Evolutionary conservation across 208 protist species (phyloP).

Genomic region (Crithidia brevicula): DNA sequence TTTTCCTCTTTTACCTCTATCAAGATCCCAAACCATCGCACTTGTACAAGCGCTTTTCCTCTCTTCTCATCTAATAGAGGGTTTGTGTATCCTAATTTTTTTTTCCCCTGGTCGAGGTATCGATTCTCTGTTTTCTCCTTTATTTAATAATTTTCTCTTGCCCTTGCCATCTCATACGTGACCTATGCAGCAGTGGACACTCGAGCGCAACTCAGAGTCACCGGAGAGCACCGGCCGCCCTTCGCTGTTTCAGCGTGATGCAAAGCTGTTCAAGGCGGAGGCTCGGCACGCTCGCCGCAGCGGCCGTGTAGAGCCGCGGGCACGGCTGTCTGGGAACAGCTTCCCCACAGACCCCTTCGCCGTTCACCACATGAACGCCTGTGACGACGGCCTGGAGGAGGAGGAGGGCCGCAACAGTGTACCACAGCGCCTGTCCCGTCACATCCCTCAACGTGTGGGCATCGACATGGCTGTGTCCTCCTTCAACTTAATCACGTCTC

Average conservation of each 20-base stretch:
- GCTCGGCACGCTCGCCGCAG: slow-evolving; percentile 5
- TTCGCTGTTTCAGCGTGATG: slow-evolving; percentile 13
- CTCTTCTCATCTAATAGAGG: slow-evolving; percentile 10
- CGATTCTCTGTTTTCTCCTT: background rate
- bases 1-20: slow-evolving; percentile 12
- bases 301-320: background rate
- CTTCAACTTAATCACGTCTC: slow-evolving; percentile 59
- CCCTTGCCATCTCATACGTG: too few relatives aligned
- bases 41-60: slow-evolving; percentile 8
- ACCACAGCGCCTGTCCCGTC: slow-evolving; percentile 68
- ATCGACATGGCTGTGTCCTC: slow-evolving; percentile 81
- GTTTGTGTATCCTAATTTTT: slow-evolving; percentile 5
- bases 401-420: slow-evolving; percentile 42
- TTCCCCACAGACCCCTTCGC: background rate
- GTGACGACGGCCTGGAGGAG: slow-evolving; percentile 19
- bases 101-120: background rate
- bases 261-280: slow-evolving; percentile 17
- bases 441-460: slow-evolving; percentile 85
- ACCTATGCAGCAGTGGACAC: slow-evolving; percentile 33
- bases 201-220: slow-evolving; percentile 35
- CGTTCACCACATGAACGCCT: background rate
- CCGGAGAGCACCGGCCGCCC: slow-evolving; percentile 33
- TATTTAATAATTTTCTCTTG: too few relatives aligned
- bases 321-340: background rate
- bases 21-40: slow-evolving; percentile 1